Conservation (phyloP, 129 eudicot genomes). For the Tagetes erecta region DNA sequence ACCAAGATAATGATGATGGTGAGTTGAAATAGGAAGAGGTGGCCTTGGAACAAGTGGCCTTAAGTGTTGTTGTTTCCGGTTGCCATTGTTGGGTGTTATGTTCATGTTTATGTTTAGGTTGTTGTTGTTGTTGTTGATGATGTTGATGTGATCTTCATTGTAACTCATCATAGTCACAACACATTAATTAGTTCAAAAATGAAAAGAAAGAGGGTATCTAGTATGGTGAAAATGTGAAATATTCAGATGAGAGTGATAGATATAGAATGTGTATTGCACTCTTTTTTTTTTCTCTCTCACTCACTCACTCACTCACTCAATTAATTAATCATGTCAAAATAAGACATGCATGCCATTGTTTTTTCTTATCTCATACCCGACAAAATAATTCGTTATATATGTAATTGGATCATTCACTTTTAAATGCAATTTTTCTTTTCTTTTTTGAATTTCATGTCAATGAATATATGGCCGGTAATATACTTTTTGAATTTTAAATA, state of each 20-base stretch:
- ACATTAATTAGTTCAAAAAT: slow-evolving; percentile 32
- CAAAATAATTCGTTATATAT: too few species aligned
- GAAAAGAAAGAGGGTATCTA: slow-evolving; percentile 29
- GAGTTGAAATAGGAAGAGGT: slow-evolving; percentile 12
- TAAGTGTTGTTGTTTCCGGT: slow-evolving; percentile 37
- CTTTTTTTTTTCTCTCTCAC: too few species aligned
- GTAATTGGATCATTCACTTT: too few species aligned
- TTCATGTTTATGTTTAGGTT: background rate
- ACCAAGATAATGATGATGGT: slow-evolving; percentile 54
- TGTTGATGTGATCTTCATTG: slow-evolving; percentile 57
- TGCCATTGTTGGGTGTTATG: background rate
- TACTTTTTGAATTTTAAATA: too few species aligned
- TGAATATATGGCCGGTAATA: too few species aligned
- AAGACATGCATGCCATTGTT: too few species aligned
- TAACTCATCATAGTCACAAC: slow-evolving; percentile 76
- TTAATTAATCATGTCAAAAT: too few species aligned
- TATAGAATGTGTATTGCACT: slow-evolving; percentile 8
- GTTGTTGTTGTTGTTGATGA: slow-evolving; percentile 36
- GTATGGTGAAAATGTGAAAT: slow-evolving; percentile 7
- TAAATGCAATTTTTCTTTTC: too few species aligned
- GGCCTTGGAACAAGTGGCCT: slow-evolving; percentile 61
- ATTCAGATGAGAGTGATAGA: slow-evolving; percentile 41
- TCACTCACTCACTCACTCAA: too few species aligned
- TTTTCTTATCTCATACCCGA: too few species aligned
- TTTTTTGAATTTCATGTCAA: too few species aligned